Conservation (phyloP, 768 basidiomycete species). For the Tulasnella sp. region DNA sequence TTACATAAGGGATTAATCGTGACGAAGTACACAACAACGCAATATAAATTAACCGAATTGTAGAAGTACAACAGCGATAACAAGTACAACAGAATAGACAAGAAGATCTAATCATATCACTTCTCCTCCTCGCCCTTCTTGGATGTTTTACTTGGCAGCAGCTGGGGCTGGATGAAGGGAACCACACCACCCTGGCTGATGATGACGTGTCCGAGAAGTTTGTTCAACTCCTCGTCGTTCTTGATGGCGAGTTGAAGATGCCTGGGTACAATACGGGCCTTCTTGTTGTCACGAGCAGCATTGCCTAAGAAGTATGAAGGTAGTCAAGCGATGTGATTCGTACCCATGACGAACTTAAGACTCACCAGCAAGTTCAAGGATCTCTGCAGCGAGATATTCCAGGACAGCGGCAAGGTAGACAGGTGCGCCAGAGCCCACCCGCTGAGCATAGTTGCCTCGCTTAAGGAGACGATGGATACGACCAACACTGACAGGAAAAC, state of each 20-base stretch:
- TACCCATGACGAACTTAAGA: background rate
- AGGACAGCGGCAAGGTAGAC: constrained; percentile 79
- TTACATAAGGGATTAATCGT: no score
- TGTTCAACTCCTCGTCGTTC: constrained; percentile 63
- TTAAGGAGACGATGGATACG: constrained; percentile 73
- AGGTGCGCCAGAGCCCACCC: constrained; percentile 58
- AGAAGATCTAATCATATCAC: background rate
- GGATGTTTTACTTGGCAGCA: constrained; percentile 23
- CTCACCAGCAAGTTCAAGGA: constrained; percentile 68
- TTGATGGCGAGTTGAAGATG: constrained; percentile 66
- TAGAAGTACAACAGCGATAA: no score
- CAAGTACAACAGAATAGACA: no score
- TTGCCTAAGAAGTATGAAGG: constrained; percentile 25
- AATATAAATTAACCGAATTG: no score
- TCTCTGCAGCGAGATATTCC: constrained; percentile 79
- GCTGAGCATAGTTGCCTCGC: constrained; percentile 59
- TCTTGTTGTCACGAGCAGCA: constrained; percentile 70
- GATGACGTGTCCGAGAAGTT: constrained; percentile 48
- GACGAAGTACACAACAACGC: no score
- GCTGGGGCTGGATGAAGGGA: constrained; percentile 44
- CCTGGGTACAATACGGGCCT: constrained; percentile 70
- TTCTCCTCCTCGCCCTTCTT: constrained; percentile 16
- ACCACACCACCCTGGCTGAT: constrained; percentile 73
- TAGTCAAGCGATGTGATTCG: background rate
- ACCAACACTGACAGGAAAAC: constrained; percentile 60